Conservation (phyloP, 2,329 filamentous ascomycete genomes). For the Cytospora leucostoma region DNA sequence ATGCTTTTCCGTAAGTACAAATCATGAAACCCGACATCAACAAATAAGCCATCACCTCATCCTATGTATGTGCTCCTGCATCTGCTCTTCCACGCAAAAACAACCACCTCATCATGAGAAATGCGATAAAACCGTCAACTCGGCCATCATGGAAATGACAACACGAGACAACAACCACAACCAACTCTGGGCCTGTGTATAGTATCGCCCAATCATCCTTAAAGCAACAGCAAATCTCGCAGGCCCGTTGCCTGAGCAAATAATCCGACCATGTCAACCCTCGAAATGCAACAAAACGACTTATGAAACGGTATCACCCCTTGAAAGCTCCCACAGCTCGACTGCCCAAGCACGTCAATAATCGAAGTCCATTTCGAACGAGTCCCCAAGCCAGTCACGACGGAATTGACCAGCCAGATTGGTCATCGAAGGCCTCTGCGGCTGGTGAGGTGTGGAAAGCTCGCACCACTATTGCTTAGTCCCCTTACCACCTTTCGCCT, state of each 20-base stretch:
- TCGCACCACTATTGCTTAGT: slow-evolving; percentile 27
- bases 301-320: background rate
- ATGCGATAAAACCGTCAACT: background rate
- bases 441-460: slow-evolving; percentile 9
- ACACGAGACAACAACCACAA: background rate
- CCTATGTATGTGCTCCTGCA: background rate
- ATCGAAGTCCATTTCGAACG: slow-evolving; percentile 28
- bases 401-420: slow-evolving; percentile 21
- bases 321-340: background rate
- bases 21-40: background rate
- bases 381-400: slow-evolving; percentile 21
- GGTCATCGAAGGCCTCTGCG: slow-evolving; percentile 9
- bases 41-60: background rate
- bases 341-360: slow-evolving; percentile 1
- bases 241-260: background rate
- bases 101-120: background rate
- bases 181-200: background rate
- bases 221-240: slow-evolving; percentile 7
- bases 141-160: background rate
- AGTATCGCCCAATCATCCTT: slow-evolving; percentile 5
- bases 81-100: background rate
- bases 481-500: slow-evolving; percentile 22
- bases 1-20: slow-evolving; percentile 17
- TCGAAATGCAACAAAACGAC: background rate
- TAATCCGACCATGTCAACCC: background rate